Evolutionary conservation across 2,329 filamentous ascomycete species (phyloP), one percentile per base, ranked within the genome.

Genomic region (Claviceps maximensis): DNA sequence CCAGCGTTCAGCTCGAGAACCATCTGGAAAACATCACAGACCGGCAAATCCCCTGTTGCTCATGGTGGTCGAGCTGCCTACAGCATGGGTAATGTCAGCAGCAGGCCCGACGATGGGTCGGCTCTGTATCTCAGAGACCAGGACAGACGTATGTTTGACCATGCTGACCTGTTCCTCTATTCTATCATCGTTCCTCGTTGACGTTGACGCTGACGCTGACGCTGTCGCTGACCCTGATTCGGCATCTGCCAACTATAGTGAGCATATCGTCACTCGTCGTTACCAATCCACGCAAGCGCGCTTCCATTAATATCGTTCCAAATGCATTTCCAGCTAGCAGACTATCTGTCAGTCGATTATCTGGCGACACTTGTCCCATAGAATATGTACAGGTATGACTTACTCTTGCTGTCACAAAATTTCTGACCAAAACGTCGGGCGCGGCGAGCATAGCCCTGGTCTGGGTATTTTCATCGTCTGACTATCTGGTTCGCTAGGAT

Each of bases 41-140:
- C 45, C 7, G 46, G 31, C 42, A 31, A 45, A 23, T 15, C 23
- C 29, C n/a, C n/a, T 55, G 52, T 54, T 51, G 54, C 56, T 55
- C 46, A 50, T 46, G 40, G 47, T 52, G 49, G 53, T 51, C 31
- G 49, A 51, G 49, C 54, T 48, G 47, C 53, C 48, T 50, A 69
- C 72, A 79, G 71, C 69, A 98, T 98, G 93, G 93, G 93, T 66
- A 89, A 86, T 74, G 84, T 96, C 71, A 84, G 82, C 69, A 96
- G 90, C 76, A 86, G 83, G 71, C 83, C 84, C 63, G 90, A 95
- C 63, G 90, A 96, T 64, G 87, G 83, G 67, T 78, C 82, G 61
- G 72, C 81, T 62, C 74, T 97, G 67, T 94, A 86, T 69, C 76
- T 97, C 66, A 86, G 87, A 73, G 93, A 98, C 68, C 93, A 95